Percentiles rank a stretch among this genome's conserved stretches.
These are phyloP conservation scores for Starmera stellimalicola DNA, from an alignment of 1,139 yeast genomes.

Conservation along the genomic window DNA sequence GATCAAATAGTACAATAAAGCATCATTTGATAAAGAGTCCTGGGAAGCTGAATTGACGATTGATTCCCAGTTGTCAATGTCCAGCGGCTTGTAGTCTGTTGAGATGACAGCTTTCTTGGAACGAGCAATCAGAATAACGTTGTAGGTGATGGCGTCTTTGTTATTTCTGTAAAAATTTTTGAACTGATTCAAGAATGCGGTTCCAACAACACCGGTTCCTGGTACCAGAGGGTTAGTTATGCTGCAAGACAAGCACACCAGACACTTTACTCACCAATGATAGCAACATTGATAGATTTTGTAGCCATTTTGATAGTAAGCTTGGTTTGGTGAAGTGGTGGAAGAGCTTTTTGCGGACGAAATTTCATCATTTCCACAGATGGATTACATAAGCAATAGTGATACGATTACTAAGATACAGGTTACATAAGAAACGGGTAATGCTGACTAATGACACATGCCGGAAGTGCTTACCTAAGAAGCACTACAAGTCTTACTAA, in stretches of 20 bases:
- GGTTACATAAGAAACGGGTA: too few relatives aligned
- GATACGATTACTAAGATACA: too few relatives aligned
- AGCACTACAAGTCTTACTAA: too few relatives aligned
- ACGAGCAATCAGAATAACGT: constrained; percentile 74
- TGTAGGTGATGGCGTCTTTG: constrained; percentile 45
- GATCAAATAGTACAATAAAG: constrained; percentile 52
- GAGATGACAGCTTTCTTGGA: constrained; percentile 61
- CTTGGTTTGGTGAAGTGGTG: too few relatives aligned
- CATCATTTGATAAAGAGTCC: constrained; percentile 44
- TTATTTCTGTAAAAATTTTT: constrained; percentile 26
- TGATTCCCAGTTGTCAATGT: constrained; percentile 47
- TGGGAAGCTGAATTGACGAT: constrained; percentile 35
- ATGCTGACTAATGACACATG: too few relatives aligned
- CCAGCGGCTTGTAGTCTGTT: constrained; percentile 60
- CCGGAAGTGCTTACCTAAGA: too few relatives aligned
- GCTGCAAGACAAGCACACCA: too few relatives aligned
- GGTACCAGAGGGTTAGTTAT: neutral
- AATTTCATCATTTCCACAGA: too few relatives aligned
- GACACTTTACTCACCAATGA: constrained; percentile 43
- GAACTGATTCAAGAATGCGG: constrained; percentile 77
- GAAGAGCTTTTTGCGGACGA: too few relatives aligned
- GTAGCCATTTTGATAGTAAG: constrained; percentile 26
- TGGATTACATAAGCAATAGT: too few relatives aligned
- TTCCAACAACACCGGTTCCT: constrained; percentile 92
- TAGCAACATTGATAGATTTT: constrained; percentile 68